phyloP scores from a whole-genome alignment of 257 asterid genomes.

The Lithospermum erythrorhizon region DNA sequence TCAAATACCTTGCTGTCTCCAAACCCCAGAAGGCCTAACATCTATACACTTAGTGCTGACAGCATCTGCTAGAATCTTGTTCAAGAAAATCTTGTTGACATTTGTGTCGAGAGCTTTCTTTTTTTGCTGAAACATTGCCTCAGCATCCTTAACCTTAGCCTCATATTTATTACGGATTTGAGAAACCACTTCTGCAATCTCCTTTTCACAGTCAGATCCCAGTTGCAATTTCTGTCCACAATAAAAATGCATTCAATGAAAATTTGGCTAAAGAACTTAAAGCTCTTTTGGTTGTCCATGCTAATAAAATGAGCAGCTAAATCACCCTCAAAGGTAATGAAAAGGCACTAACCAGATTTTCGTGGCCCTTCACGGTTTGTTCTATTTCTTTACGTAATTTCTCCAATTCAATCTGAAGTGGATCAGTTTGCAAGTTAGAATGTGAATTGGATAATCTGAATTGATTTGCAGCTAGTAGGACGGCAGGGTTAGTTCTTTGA shows the following conservation, averaged over 20 bases:
- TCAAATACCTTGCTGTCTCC: slow-evolving; percentile 46
- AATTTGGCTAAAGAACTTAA: neutral
- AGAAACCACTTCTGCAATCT: slow-evolving; percentile 43
- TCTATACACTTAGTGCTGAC: slow-evolving; percentile 34
- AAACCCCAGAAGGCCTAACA: slow-evolving; percentile 32
- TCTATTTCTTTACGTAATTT: slow-evolving; percentile 23
- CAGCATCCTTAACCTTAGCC: slow-evolving; percentile 37
- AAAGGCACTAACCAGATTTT: slow-evolving; percentile 33
- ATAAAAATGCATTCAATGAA: neutral
- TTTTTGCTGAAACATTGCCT: slow-evolving; percentile 24
- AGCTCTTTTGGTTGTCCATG: neutral
- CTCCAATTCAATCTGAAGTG: slow-evolving; percentile 31
- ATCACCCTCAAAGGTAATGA: slow-evolving; percentile 4
- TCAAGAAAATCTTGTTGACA: slow-evolving; percentile 30
- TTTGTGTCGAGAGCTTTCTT: slow-evolving; percentile 27
- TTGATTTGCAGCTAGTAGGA: slow-evolving; percentile 6
- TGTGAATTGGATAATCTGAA: slow-evolving; percentile 7
- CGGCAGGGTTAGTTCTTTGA: slow-evolving; percentile 17
- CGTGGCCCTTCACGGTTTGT: slow-evolving; percentile 19
- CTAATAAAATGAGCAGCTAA: neutral
- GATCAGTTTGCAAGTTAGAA: slow-evolving; percentile 15
- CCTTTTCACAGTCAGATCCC: slow-evolving; percentile 47
- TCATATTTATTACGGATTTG: slow-evolving; percentile 35
- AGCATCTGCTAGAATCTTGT: slow-evolving; percentile 45
- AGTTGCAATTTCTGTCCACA: slow-evolving; percentile 34